A percentile compares a stretch with the other conserved stretches of the same genome.
Conservation (phyloP, 176 grass and related monocot genomes). For the Hsuehochloa calcarea region DNA sequence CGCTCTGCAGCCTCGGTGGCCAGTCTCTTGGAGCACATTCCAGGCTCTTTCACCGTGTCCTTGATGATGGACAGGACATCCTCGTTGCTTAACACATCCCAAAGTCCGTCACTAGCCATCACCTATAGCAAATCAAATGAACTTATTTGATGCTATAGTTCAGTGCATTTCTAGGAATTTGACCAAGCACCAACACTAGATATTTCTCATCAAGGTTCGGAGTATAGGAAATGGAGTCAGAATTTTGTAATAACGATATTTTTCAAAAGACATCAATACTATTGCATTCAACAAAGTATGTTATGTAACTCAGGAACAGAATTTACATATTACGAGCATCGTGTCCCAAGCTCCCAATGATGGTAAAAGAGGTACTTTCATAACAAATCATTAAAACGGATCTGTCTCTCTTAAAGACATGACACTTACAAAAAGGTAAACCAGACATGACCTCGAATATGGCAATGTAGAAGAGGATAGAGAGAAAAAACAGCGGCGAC, state of each 20-base stretch:
- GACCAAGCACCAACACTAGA: neutral
- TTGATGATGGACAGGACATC: conserved; percentile 93
- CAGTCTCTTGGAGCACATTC: conserved; percentile 89
- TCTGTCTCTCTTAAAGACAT: neutral
- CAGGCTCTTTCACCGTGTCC: conserved; percentile 89
- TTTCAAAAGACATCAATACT: neutral
- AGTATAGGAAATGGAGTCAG: neutral
- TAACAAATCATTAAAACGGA: neutral
- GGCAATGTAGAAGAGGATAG: neutral
- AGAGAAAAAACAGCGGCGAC: neutral
- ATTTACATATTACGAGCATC: neutral
- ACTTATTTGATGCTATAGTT: neutral
- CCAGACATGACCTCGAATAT: neutral
- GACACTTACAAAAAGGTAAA: neutral
- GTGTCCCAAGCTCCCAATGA: neutral
- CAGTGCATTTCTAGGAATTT: neutral
- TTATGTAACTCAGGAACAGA: neutral
- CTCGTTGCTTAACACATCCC: conserved; percentile 82
- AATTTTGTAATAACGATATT: neutral
- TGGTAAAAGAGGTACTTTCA: neutral
- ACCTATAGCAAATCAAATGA: conserved; percentile 51
- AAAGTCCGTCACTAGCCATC: conserved; percentile 86
- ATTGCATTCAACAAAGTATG: neutral
- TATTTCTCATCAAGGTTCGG: neutral
- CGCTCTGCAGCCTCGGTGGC: conserved; percentile 70